phyloP scores from a whole-genome alignment of 129 eudicot species.

The sunflower (Helianthus annuus) region HanXRQr2.0-SUNRISE NC_035435.2:52061940-52062439 shows the following conservation, averaged over 20 bases:
- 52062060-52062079: not conserved
- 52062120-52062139: not conserved
- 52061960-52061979: not conserved
- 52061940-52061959: not conserved
- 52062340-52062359: not conserved
- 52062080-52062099: not conserved
- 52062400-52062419: not conserved
- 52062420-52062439: not conserved
- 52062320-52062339: conserved; percentile 24
- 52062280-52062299: conserved; percentile 59
- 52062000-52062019: not conserved
- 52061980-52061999: not conserved
- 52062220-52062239: conserved; percentile 83
- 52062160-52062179: not conserved
- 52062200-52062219: not conserved
- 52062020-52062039: not conserved
- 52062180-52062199: not conserved
- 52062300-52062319: conserved; percentile 59
- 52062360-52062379: not conserved
- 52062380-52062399: not conserved
- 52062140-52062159: not conserved
- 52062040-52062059: conserved; percentile 9
- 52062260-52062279: conserved; percentile 75
- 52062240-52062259: conserved; percentile 84
- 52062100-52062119: conserved; percentile 4